A percentile compares a stretch with the other conserved stretches of the same genome.
These are phyloP conservation scores for Sphagnum magellanicum DNA, from an alignment of 228 moss, liverwort and hornwort species.

Conservation along the genomic window DNA sequence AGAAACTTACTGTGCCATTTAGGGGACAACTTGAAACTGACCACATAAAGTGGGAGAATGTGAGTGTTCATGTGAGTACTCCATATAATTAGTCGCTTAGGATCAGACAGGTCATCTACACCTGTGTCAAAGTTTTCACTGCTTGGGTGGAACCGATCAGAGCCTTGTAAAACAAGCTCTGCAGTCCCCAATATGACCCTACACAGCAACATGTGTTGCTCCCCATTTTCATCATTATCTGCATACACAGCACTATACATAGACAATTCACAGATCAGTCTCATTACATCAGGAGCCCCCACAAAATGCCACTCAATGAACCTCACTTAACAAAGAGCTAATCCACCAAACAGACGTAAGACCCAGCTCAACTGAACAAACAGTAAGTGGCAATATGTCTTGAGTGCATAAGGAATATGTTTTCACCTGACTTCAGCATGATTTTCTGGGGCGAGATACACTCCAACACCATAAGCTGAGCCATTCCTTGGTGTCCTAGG, in stretches of 20 bases:
- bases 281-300: too few relatives aligned
- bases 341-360: too few relatives aligned
- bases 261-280: conserved; percentile 3
- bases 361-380: too few relatives aligned
- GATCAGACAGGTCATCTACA: conserved; percentile 42
- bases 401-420: too few relatives aligned
- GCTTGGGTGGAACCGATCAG: conserved; percentile 57
- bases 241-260: conserved; percentile 44
- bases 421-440: conserved; percentile 34
- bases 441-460: conserved; percentile 57
- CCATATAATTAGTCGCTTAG: conserved; percentile 59
- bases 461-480: conserved; percentile 60
- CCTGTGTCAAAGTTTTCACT: conserved; percentile 54
- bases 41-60: conserved; percentile 61
- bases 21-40: conserved; percentile 61
- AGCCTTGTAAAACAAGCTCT: conserved; percentile 46
- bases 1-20: conserved; percentile 46
- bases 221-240: conserved; percentile 59
- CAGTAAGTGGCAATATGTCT: too few relatives aligned
- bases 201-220: conserved; percentile 60
- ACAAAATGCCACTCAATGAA: too few relatives aligned
- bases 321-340: too few relatives aligned
- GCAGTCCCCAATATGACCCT: conserved; percentile 55
- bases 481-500: conserved; percentile 46
- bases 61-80: conserved; percentile 74